Percentiles rank a stretch among this genome's conserved stretches.
phyloP scores from a whole-genome alignment of 1,284 basidiomycete species.

The Naganishia liquefaciens region DNA sequence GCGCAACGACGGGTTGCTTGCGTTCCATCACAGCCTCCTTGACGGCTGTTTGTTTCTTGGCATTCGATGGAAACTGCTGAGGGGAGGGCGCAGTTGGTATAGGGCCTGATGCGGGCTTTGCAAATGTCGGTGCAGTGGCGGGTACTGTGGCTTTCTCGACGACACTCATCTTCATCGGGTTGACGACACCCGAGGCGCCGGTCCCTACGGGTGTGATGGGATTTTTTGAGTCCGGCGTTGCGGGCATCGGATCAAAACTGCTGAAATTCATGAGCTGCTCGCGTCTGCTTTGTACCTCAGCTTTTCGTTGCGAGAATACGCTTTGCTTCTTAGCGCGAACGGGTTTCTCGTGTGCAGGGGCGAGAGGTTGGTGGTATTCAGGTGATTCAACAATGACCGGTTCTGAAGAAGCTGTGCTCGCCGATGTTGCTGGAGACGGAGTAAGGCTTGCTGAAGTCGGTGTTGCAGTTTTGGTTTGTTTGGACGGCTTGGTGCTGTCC shows the following conservation, averaged over 20 bases:
- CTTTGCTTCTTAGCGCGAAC: conserved; percentile 14
- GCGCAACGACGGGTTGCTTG: not conserved
- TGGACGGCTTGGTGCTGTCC: not conserved
- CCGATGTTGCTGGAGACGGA: too few relatives aligned
- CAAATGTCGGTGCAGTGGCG: not conserved
- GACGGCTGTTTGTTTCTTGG: conserved; percentile 1
- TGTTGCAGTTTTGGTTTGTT: not conserved
- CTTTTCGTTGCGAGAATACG: conserved; percentile 29
- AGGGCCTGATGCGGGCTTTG: not conserved
- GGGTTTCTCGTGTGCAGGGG: conserved; percentile 16
- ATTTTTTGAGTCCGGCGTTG: too few relatives aligned
- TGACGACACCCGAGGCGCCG: not conserved
- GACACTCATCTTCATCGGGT: conserved; percentile 18
- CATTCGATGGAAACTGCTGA: conserved; percentile 10
- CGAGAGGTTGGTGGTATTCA: conserved; percentile 26
- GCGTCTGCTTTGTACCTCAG: conserved; percentile 7
- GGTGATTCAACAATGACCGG: conserved; percentile 5
- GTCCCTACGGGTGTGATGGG: not conserved
- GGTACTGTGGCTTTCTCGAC: conserved; percentile 2
- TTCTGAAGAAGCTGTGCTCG: not conserved
- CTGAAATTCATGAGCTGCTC: conserved; percentile 21
- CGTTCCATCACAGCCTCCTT: conserved; percentile 18
- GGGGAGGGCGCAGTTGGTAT: conserved; percentile 9
- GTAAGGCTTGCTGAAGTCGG: not conserved
- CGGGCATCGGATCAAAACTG: conserved; percentile 16